Conservation (phyloP, 345 rosid species). For the Syzygium aromaticum region DNA sequence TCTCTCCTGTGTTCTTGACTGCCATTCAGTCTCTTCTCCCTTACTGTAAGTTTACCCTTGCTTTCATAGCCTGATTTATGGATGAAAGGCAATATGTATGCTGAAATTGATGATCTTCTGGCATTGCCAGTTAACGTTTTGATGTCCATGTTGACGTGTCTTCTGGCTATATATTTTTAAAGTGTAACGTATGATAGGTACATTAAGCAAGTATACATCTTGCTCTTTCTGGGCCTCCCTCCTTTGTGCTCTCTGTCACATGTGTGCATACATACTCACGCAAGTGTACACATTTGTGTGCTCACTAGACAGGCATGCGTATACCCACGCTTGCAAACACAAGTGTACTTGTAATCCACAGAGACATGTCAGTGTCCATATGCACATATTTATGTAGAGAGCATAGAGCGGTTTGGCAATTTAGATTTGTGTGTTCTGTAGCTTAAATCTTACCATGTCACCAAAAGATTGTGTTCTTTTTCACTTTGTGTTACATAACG, state of each 20-base stretch:
- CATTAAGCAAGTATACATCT: not conserved
- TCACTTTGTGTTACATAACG: not conserved
- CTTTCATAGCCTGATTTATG: not conserved
- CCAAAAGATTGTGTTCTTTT: not conserved
- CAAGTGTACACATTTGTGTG: not conserved
- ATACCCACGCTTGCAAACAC: not conserved
- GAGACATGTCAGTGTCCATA: not conserved
- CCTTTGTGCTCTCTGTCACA: not conserved
- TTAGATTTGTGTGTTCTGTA: not conserved
- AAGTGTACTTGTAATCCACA: not conserved
- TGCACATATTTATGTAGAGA: not conserved
- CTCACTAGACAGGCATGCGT: not conserved
- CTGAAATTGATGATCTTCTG: not conserved
- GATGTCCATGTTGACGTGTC: not conserved
- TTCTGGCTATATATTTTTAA: not conserved
- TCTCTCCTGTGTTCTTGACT: constrained; percentile 69
- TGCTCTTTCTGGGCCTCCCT: not conserved
- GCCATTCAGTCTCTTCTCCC: constrained; percentile 80
- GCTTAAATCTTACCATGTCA: not conserved
- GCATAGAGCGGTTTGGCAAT: not conserved
- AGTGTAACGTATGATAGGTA: not conserved
- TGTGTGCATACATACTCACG: not conserved
- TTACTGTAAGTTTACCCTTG: constrained; percentile 52
- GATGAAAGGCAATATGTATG: not conserved
- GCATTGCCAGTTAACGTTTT: not conserved